phyloP scores from a whole-genome alignment of 192 early-diverging fungal genomes.

The Coemansia umbellata region DNA sequence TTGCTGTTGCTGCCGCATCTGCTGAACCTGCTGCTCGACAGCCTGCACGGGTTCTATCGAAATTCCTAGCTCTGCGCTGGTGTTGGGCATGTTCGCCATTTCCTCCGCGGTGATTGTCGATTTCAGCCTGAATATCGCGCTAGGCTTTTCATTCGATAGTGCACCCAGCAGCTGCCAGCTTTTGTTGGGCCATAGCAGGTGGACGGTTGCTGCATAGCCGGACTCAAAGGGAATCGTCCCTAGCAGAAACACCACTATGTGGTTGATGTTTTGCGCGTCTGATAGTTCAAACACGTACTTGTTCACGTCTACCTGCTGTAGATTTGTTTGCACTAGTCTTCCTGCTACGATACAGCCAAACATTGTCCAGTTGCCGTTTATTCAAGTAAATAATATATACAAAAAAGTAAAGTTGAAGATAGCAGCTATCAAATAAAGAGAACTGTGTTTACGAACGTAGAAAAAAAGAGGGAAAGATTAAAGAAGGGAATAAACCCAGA shows the following conservation, averaged over 20 bases:
- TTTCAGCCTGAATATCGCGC: conserved; percentile 71
- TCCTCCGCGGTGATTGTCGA: conserved; percentile 14
- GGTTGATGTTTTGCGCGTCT: conserved; percentile 85
- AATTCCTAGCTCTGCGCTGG: conserved; percentile 77
- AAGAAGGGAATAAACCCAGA: no score
- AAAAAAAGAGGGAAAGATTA: no score
- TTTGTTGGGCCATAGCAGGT: conserved; percentile 83
- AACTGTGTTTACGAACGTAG: not conserved
- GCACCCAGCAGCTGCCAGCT: conserved; percentile 74
- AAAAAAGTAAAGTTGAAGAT: not conserved
- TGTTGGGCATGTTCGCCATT: conserved; percentile 18
- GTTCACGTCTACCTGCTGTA: conserved; percentile 81
- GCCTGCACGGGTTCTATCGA: conserved; percentile 82
- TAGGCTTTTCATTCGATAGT: conserved; percentile 80
- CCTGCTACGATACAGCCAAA: conserved; percentile 94
- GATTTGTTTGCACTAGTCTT: conserved; percentile 84
- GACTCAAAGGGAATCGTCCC: conserved; percentile 83
- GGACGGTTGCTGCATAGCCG: conserved; percentile 90
- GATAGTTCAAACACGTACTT: conserved; percentile 89
- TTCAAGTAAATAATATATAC: not conserved
- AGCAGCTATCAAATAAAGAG: not conserved
- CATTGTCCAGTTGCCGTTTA: conserved; percentile 63
- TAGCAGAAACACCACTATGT: conserved; percentile 90
- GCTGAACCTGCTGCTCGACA: conserved; percentile 59
- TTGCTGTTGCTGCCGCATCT: conserved; percentile 19